These are phyloP conservation scores for Mortierella polycephala DNA, from an alignment of 371 early-diverging fungal species.

Conservation along the genomic window DNA sequence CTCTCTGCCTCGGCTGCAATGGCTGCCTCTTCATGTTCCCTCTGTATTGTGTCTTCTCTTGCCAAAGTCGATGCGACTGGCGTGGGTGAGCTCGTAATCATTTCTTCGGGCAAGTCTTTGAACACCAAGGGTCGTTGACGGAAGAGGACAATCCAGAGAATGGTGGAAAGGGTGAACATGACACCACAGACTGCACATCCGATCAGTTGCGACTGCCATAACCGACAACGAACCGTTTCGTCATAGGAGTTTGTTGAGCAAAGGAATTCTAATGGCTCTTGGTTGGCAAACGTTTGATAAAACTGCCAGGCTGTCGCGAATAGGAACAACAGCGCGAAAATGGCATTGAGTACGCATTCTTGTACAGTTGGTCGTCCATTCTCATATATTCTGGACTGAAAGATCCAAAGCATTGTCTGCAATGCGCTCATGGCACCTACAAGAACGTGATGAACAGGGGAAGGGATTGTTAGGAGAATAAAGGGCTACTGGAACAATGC, in stretches of 20 bases:
- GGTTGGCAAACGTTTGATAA: slow-evolving; percentile 30
- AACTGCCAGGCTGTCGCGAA: slow-evolving; percentile 49
- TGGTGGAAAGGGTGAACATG: slow-evolving; percentile 19
- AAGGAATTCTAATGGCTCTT: slow-evolving; percentile 18
- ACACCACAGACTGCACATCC: slow-evolving; percentile 27
- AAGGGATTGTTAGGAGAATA: no score
- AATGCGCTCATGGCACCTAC: slow-evolving; percentile 18
- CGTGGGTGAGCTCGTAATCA: slow-evolving; percentile 21
- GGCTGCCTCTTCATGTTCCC: slow-evolving; percentile 26
- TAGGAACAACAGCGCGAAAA: slow-evolving; percentile 18
- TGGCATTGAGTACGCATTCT: slow-evolving; percentile 28
- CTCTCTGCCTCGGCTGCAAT: slow-evolving; percentile 42
- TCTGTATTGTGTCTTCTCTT: slow-evolving; percentile 7
- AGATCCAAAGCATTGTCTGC: slow-evolving; percentile 40
- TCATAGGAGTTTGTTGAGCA: slow-evolving; percentile 29
- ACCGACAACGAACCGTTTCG: slow-evolving; percentile 23
- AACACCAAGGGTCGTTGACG: slow-evolving; percentile 29
- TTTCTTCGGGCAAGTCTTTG: slow-evolving; percentile 36
- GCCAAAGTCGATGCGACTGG: slow-evolving; percentile 1
- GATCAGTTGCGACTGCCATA: slow-evolving; percentile 43
- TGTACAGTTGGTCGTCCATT: slow-evolving; percentile 43
- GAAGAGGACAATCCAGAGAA: slow-evolving; percentile 37
- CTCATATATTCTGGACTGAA: slow-evolving; percentile 50
- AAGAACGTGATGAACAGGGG: no score
- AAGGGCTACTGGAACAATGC: no score